A percentile compares a stretch with the other conserved stretches of the same genome.
Conservation (phyloP, 352 stramenopile genomes). For the Phytophthora palmivora region DNA sequence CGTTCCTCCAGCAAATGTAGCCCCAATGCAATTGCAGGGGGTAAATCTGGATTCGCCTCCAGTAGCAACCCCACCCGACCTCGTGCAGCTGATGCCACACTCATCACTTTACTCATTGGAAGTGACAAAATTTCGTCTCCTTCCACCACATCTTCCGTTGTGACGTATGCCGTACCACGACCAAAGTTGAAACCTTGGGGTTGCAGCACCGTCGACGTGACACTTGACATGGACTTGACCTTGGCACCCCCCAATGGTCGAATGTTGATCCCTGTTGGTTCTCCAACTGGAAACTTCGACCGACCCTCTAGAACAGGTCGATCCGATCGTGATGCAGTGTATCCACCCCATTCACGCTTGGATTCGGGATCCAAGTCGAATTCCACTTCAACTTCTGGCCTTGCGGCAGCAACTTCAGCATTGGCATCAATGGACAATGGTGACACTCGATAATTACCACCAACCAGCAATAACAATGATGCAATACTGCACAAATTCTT, state of each 20-base stretch:
- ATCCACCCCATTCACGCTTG: slow-evolving; percentile 26
- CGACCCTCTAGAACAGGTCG: slow-evolving; percentile 31
- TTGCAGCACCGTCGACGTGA: slow-evolving; percentile 33
- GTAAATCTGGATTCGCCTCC: slow-evolving; percentile 53
- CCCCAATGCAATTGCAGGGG: slow-evolving; percentile 44
- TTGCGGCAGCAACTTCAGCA: slow-evolving; percentile 18
- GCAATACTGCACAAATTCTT: slow-evolving; percentile 9
- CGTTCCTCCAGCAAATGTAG: slow-evolving; percentile 59
- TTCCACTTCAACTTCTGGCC: slow-evolving; percentile 38
- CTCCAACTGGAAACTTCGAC: slow-evolving; percentile 16
- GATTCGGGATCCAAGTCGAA: slow-evolving; percentile 43
- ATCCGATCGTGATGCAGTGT: slow-evolving; percentile 20
- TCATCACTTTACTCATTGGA: slow-evolving; percentile 49
- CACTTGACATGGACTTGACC: not conserved
- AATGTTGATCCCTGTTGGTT: slow-evolving; percentile 22
- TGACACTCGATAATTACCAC: not conserved
- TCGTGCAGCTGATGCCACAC: slow-evolving; percentile 33
- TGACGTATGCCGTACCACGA: slow-evolving; percentile 43
- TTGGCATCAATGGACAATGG: slow-evolving; percentile 29
- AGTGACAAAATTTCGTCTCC: slow-evolving; percentile 41
- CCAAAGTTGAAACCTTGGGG: slow-evolving; percentile 53
- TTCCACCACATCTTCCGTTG: slow-evolving; percentile 17
- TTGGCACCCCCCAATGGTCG: slow-evolving; percentile 15
- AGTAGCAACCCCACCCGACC: slow-evolving; percentile 48
- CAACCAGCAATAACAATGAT: slow-evolving; percentile 19